Conservation (phyloP, 306 rosid genomes). For the Alnus rubra region DNA sequence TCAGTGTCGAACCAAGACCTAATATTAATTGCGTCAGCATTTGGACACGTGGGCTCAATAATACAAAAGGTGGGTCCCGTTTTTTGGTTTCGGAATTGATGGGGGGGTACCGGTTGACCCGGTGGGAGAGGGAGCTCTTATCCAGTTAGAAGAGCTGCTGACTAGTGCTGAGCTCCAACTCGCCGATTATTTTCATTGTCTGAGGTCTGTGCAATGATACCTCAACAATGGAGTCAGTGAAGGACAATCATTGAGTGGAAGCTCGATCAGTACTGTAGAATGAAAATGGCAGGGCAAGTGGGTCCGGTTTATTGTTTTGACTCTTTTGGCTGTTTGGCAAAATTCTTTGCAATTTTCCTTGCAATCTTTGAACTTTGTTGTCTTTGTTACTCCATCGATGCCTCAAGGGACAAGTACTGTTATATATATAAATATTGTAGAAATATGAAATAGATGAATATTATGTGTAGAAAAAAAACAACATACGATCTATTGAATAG, state of each 20-base stretch:
- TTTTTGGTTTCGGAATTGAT: not conserved
- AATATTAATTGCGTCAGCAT: slow-evolving; percentile 45
- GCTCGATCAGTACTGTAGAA: not conserved
- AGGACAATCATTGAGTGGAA: not conserved
- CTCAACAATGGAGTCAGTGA: not conserved
- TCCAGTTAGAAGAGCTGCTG: slow-evolving; percentile 17
- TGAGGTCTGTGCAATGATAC: slow-evolving; percentile 7
- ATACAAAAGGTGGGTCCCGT: slow-evolving; percentile 33
- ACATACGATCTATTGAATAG: no score
- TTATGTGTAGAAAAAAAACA: no score
- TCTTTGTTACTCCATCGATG: not conserved
- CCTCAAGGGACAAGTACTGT: no score
- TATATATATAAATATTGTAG: no score
- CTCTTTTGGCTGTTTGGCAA: not conserved
- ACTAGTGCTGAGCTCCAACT: not conserved
- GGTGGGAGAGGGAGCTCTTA: slow-evolving; percentile 16
- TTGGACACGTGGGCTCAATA: slow-evolving; percentile 66
- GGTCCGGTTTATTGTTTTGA: not conserved
- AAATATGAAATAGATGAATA: no score
- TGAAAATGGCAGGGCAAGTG: not conserved
- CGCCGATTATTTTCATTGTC: not conserved
- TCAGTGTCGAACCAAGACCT: slow-evolving; percentile 27
- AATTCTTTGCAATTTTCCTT: not conserved
- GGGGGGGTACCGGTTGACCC: slow-evolving; percentile 25
- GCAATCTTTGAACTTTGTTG: not conserved